phyloP scores from a whole-genome alignment of 163 green algal genomes.

The Scenedesmus sp. region DNA sequence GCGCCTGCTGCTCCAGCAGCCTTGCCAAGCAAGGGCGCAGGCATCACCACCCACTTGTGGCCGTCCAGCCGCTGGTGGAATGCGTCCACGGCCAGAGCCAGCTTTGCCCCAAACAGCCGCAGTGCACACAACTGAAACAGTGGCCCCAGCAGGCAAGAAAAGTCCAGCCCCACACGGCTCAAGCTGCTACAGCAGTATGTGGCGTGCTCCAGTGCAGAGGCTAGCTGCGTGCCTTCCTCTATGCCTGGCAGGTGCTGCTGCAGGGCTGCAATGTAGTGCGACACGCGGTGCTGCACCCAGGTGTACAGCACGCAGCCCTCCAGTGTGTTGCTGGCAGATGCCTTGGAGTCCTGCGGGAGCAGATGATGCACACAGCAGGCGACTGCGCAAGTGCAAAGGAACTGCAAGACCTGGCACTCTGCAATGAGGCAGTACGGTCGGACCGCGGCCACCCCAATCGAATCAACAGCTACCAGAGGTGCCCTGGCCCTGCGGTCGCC shows the following conservation, averaged over 20 bases:
- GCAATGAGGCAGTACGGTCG: neutral
- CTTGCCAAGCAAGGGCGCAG: conserved; percentile 52
- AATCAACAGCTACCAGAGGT: neutral
- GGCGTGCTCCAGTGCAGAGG: conserved; percentile 93
- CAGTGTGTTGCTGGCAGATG: conserved; percentile 33
- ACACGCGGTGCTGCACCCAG: conserved; percentile 87
- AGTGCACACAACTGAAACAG: conserved; percentile 86
- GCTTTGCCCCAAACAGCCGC: conserved; percentile 77
- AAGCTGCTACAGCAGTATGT: conserved; percentile 95
- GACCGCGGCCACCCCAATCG: neutral
- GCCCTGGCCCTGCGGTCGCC: neutral
- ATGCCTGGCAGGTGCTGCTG: conserved; percentile 78
- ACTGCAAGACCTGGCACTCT: neutral
- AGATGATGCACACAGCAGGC: neutral
- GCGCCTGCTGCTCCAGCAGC: conserved; percentile 12
- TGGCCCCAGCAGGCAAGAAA: conserved; percentile 87
- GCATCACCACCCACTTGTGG: conserved; percentile 93
- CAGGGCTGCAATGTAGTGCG: conserved; percentile 79
- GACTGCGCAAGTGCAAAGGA: neutral
- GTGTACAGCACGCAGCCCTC: conserved; percentile 82
- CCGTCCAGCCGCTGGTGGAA: conserved; percentile 85
- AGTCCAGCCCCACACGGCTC: conserved; percentile 95
- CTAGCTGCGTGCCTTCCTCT: conserved; percentile 87
- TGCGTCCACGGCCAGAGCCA: conserved; percentile 77
- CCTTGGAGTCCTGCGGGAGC: conserved; percentile 37